Conservation (phyloP, 202 grass and related monocot species). For the Carex arenaria region DNA sequence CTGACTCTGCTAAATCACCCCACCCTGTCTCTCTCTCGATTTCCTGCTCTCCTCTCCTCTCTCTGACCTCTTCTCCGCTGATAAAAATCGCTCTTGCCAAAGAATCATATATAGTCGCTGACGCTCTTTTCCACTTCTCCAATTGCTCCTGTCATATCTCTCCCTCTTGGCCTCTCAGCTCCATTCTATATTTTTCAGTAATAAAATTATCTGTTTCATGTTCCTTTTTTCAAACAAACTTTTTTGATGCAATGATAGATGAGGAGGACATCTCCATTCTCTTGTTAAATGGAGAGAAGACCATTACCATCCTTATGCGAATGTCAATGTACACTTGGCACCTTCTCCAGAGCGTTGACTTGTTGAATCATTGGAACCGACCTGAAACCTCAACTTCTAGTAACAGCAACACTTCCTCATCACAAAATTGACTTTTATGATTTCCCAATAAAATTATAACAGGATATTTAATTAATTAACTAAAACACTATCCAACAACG, state of each 20-base stretch:
- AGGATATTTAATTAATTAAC: background rate
- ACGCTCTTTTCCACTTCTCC: too few relatives aligned
- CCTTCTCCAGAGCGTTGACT: background rate
- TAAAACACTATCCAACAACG: background rate
- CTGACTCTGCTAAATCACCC: too few relatives aligned
- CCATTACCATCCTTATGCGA: background rate
- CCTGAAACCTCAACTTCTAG: slow-evolving; percentile 9
- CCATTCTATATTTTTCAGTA: too few relatives aligned
- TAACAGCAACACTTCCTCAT: slow-evolving; percentile 1
- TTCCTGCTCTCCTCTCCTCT: too few relatives aligned
- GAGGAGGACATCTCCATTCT: background rate
- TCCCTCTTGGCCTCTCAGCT: too few relatives aligned
- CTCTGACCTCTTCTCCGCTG: too few relatives aligned
- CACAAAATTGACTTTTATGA: background rate
- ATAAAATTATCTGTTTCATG: background rate
- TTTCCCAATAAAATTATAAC: background rate
- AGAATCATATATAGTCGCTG: too few relatives aligned
- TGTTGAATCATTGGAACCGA: slow-evolving; percentile 9
- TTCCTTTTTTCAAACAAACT: background rate
- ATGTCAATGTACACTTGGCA: background rate
- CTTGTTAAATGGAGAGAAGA: background rate
- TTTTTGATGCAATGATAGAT: background rate
- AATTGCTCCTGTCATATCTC: too few relatives aligned
- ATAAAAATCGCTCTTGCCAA: too few relatives aligned
- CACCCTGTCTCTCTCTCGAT: too few relatives aligned